Evolutionary conservation across 75 land plant species (phyloP).

Genomic region (Gnetum montanum): DNA sequence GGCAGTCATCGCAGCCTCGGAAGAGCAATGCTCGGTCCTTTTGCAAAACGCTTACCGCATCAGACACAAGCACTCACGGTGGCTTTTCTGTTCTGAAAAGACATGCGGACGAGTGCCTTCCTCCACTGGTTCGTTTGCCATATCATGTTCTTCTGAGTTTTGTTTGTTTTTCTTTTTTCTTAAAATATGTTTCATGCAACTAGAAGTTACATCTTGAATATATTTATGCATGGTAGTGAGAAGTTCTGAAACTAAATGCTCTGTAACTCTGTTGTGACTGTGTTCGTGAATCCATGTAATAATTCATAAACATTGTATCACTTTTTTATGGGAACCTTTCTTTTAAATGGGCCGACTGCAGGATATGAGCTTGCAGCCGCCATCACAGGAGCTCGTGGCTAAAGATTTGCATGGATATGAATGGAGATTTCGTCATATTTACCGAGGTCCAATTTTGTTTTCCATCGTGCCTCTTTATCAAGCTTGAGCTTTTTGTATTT

Average conservation of each 20-base stretch:
- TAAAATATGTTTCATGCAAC: not conserved
- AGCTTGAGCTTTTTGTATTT: not conserved
- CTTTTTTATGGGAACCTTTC: no score
- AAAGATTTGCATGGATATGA: conserved; percentile 52
- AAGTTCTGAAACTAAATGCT: not conserved
- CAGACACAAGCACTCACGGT: conserved; percentile 69
- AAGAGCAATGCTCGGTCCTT: conserved; percentile 14
- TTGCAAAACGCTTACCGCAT: conserved; percentile 50
- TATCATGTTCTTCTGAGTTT: not conserved
- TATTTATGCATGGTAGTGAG: not conserved
- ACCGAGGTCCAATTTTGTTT: conserved; percentile 41
- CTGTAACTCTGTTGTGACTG: not conserved
- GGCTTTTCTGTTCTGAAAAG: conserved; percentile 53
- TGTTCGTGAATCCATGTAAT: not conserved
- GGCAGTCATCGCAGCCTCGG: not conserved
- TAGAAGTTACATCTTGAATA: not conserved
- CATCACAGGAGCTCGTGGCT: conserved; percentile 52
- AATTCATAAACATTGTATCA: not conserved
- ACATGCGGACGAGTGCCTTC: conserved; percentile 59
- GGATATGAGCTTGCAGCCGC: conserved; percentile 45
- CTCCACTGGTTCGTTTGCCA: conserved; percentile 30
- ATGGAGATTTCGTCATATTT: conserved; percentile 66
- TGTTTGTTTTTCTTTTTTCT: not conserved
- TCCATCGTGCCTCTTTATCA: not conserved
- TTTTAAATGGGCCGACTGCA: no score